A percentile compares a stretch with the other conserved stretches of the same genome.
phyloP scores from a whole-genome alignment of 2,329 filamentous ascomycete genomes.

The Aspergillus fumigatiaffinis region DNA sequence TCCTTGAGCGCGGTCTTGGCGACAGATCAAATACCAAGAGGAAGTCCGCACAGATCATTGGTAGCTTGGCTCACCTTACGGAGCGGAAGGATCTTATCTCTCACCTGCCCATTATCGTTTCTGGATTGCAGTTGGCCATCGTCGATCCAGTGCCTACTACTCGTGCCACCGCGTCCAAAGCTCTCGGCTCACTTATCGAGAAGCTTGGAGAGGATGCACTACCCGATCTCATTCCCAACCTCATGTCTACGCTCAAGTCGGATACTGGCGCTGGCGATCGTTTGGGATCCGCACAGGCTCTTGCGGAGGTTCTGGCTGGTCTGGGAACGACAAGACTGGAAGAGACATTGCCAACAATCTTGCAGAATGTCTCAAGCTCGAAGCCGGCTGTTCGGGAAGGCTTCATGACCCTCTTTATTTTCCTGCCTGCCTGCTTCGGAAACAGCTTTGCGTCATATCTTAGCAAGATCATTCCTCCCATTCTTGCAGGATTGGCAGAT shows the following conservation, averaged over 20 bases:
- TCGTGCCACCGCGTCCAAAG: conserved; percentile 91
- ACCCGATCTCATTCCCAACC: conserved; percentile 91
- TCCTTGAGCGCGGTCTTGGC: conserved; percentile 84
- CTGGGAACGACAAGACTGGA: conserved; percentile 88
- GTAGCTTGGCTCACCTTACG: conserved; percentile 92
- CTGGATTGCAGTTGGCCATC: conserved; percentile 80
- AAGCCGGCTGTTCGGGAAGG: conserved; percentile 91
- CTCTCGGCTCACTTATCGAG: conserved; percentile 92
- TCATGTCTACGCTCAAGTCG: conserved; percentile 97
- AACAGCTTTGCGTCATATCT: conserved; percentile 98
- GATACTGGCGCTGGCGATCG: conserved; percentile 95
- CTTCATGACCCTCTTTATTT: conserved; percentile 99
- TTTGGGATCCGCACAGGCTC: conserved; percentile 90
- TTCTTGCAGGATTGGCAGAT: conserved; percentile 88
- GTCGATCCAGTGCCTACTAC: conserved; percentile 97
- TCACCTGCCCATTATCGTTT: conserved; percentile 87
- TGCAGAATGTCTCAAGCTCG: conserved; percentile 90
- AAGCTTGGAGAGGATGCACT: conserved; percentile 96
- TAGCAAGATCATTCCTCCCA: conserved; percentile 90
- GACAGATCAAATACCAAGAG: conserved; percentile 93
- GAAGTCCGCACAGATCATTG: conserved; percentile 96
- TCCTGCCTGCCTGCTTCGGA: conserved; percentile 96
- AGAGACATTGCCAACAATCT: conserved; percentile 90
- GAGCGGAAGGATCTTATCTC: conserved; percentile 90
- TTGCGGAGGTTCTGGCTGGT: conserved; percentile 93